phyloP scores from a whole-genome alignment of 2,329 filamentous ascomycete species.

The Penicillium sclerotiorum region DNA sequence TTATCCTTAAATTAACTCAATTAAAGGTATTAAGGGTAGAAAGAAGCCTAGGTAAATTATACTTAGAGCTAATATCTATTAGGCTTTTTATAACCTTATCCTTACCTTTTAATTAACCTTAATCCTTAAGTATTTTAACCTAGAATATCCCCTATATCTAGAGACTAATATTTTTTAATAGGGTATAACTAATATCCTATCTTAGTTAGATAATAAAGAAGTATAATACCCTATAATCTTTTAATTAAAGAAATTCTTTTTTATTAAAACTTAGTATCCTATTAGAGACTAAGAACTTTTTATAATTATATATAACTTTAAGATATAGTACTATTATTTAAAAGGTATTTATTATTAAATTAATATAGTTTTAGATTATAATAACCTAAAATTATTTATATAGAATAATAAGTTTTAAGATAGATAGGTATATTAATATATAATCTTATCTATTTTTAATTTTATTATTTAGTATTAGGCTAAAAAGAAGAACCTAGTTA shows the following conservation, averaged over 20 bases:
- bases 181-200: not conserved
- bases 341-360: not conserved
- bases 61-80: not conserved
- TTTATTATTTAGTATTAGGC: not conserved
- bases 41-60: not conserved
- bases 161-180: not conserved
- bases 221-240: not conserved
- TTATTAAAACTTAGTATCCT: not conserved
- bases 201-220: not conserved
- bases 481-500: too few species aligned
- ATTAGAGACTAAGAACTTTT: not conserved
- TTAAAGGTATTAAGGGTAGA: not conserved
- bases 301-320: slow-evolving; percentile 1
- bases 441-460: not conserved
- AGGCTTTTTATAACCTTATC: not conserved
- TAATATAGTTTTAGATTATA: not conserved
- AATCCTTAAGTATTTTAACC: not conserved
- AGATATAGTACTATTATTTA: not conserved
- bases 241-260: not conserved
- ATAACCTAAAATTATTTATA: not conserved
- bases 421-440: not conserved
- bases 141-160: not conserved
- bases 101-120: not conserved
- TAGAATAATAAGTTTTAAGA: not conserved
- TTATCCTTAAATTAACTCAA: not conserved